Conservation (phyloP, 495 filamentous ascomycete genomes). For the Penicillium daleae region DNA sequence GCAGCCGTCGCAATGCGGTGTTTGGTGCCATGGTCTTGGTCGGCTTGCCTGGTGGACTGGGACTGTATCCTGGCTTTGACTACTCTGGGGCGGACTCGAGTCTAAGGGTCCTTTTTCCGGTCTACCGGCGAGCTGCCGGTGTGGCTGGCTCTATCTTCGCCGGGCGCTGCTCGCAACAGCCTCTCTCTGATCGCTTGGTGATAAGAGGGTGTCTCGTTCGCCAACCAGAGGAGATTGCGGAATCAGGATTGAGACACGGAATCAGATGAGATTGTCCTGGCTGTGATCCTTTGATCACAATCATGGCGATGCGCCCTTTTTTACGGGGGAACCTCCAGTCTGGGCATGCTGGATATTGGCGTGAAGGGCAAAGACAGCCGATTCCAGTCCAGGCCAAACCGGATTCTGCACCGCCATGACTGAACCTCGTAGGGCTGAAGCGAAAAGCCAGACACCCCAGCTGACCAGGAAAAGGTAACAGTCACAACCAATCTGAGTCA, state of each 20-base stretch:
- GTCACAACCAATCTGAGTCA: not conserved
- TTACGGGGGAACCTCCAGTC: not conserved
- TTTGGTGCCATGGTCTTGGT: not conserved
- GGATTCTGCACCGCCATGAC: not conserved
- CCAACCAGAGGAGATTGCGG: not conserved
- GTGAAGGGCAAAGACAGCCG: not conserved
- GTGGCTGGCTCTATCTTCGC: constrained; percentile 16
- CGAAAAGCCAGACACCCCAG: no score
- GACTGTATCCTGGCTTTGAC: not conserved
- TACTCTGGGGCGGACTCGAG: not conserved
- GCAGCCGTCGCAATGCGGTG: constrained; percentile 1
- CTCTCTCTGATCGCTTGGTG: not conserved
- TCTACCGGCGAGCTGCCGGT: constrained; percentile 20
- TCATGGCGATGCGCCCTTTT: not conserved
- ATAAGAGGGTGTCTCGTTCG: not conserved
- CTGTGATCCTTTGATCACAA: not conserved
- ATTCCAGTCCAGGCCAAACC: not conserved
- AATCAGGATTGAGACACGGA: not conserved
- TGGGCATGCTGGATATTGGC: not conserved
- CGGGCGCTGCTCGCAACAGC: not conserved
- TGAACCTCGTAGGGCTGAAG: not conserved
- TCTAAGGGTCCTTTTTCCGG: not conserved
- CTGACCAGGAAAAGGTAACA: no score
- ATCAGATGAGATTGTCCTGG: not conserved
- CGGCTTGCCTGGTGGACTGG: not conserved